Evolutionary conservation across 805 yeast genomes (phyloP).

Genomic region (Sugiyamaella americana): DNA sequence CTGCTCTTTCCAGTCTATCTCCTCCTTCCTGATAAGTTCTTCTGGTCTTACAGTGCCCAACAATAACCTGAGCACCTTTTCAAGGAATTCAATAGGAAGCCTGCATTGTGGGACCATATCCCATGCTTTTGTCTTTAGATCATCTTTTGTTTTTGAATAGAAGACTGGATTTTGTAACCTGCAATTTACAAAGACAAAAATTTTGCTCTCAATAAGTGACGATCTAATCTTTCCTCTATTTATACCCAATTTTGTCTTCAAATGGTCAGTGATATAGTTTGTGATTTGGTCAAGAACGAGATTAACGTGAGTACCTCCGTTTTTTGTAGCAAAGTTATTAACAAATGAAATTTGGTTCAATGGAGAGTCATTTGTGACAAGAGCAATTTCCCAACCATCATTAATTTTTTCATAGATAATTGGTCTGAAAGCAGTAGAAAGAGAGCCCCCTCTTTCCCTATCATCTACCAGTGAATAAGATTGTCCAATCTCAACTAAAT

Average conservation of each 20-base stretch:
- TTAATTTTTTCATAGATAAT: conserved; percentile 75
- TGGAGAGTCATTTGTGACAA: conserved; percentile 71
- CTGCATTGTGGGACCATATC: conserved; percentile 84
- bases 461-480: too few relatives aligned
- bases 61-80: conserved; percentile 68
- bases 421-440: too few relatives aligned
- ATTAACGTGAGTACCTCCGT: conserved; percentile 95
- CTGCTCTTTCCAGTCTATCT: conserved; percentile 75
- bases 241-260: conserved; percentile 65
- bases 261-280: conserved; percentile 61
- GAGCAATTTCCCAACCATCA: conserved; percentile 94
- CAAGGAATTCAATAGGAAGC: conserved; percentile 72
- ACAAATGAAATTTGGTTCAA: conserved; percentile 96
- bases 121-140: conserved; percentile 76
- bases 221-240: conserved; percentile 66
- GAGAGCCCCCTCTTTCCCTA: too few relatives aligned
- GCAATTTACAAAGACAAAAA: conserved; percentile 88
- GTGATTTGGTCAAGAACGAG: conserved; percentile 79
- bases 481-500: background rate
- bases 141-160: conserved; percentile 96
- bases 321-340: conserved; percentile 92
- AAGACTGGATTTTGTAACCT: conserved; percentile 94
- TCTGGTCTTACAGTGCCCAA: conserved; percentile 73
- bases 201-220: conserved; percentile 80
- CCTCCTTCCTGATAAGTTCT: conserved; percentile 83